Evolutionary conservation across 1,139 yeast genomes (phyloP).

Genomic region (Nematodospora anomalae): DNA sequence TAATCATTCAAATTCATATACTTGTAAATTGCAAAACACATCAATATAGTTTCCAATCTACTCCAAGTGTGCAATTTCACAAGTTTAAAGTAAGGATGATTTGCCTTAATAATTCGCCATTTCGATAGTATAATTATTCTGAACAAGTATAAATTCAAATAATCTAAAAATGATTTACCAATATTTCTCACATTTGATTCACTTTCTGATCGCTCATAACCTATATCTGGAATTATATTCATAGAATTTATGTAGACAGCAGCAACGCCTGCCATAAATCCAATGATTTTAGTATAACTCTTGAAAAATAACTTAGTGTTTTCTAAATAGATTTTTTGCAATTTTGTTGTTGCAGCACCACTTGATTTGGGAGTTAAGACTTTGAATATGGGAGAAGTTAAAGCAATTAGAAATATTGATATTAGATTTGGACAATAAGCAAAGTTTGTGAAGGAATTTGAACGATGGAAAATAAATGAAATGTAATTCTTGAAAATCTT

Average conservation of each 20-base stretch:
- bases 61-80: constrained; percentile 33
- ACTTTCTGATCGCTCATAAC: constrained; percentile 18
- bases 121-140: constrained; percentile 39
- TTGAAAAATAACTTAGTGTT: constrained; percentile 33
- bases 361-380: constrained; percentile 16
- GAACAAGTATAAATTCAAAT: constrained; percentile 35
- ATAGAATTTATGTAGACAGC: constrained; percentile 30
- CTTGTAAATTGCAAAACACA: constrained; percentile 42
- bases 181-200: constrained; percentile 26
- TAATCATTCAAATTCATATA: constrained; percentile 42
- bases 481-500: constrained; percentile 21
- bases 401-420: constrained; percentile 35
- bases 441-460: constrained; percentile 38
- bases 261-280: constrained; percentile 34
- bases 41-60: constrained; percentile 33
- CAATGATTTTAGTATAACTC: constrained; percentile 36
- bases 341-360: not conserved
- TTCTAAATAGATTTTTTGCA: constrained; percentile 16
- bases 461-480: constrained; percentile 24
- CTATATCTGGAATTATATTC: constrained; percentile 27
- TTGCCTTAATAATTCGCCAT: constrained; percentile 44
- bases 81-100: constrained; percentile 34
- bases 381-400: constrained; percentile 35
- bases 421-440: constrained; percentile 39
- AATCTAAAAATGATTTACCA: constrained; percentile 30